Evolutionary conservation across 2,329 filamentous ascomycete genomes (phyloP).

Genomic region (Colletotrichum sp.): DNA sequence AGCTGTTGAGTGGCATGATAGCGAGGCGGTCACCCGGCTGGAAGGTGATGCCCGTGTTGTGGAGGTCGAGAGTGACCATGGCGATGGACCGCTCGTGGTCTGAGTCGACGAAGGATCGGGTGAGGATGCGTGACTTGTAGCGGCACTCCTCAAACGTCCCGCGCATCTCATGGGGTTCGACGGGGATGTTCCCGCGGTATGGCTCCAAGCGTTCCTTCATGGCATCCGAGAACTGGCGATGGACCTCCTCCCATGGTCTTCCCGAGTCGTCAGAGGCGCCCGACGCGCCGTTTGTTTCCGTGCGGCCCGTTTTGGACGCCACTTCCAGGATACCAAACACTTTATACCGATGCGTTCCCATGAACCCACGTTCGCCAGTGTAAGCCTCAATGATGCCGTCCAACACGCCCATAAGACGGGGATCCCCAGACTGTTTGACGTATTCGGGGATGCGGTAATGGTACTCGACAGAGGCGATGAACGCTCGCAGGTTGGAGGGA

Average conservation of each 20-base stretch:
- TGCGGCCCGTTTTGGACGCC: constrained; percentile 57
- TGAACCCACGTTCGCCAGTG: constrained; percentile 59
- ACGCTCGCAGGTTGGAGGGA: constrained; percentile 58
- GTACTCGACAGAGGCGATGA: constrained; percentile 60
- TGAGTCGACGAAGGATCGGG: constrained; percentile 49
- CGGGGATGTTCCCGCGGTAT: constrained; percentile 48
- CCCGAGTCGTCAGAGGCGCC: constrained; percentile 45
- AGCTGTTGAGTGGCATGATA: constrained; percentile 60
- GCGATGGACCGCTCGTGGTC: constrained; percentile 52
- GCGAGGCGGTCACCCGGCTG: constrained; percentile 58
- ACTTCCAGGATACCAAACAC: constrained; percentile 62
- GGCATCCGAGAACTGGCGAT: constrained; percentile 55
- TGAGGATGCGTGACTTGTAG: constrained; percentile 50
- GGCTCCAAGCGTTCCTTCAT: constrained; percentile 60
- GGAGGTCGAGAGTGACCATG: constrained; percentile 55
- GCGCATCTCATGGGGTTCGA: constrained; percentile 59
- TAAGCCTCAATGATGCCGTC: constrained; percentile 62
- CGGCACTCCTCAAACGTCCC: constrained; percentile 61
- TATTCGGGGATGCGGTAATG: constrained; percentile 60
- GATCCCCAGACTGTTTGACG: constrained; percentile 54
- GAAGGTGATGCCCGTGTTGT: constrained; percentile 59
- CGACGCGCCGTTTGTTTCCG: constrained; percentile 57
- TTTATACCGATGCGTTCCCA: constrained; percentile 63
- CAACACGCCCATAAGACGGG: constrained; percentile 55
- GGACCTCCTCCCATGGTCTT: constrained; percentile 56